Evolutionary conservation across 208 protist genomes (phyloP), one percentile per base, ranked within the genome.

Genomic region (Trypanosoma theileri): DNA sequence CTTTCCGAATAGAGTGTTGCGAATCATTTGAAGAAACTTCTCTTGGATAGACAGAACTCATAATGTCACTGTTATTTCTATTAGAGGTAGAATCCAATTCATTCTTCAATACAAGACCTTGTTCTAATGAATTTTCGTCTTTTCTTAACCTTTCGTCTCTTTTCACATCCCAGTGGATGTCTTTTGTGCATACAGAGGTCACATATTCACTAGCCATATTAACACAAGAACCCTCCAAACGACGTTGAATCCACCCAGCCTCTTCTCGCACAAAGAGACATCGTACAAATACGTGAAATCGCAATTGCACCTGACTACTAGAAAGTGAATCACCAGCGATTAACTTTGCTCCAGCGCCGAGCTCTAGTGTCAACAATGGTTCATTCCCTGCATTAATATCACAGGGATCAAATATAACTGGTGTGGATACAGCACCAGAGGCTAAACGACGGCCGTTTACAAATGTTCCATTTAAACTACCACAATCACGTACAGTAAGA

Each of bases 391-490:
- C n/a, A 21, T 42, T 63, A 22, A 17, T 24, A 60, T 55, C 17
- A 31, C 42, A 63, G 16, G 64, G 64, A 48, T 67, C 53, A 71
- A 77, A 71, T 2, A 21, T 17, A n/a, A 66, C 35, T 28, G 48
- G 26, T 21, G 35, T 16, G 7, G 67, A 77, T 26, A 24, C 57
- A 0, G 48, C 66, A 16, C 67, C 62, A 59, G 66, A 64, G 22
- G 45, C 68, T 52, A 79, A 19, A 17, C 73, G 67, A 19, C 31
- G 7, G 35, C 63, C 63, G 59, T 83, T 61, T 22, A 83, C 70
- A 66, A 80, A 84, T 17, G 79, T 81, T 4, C 75, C 75, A 61
- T 81, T 84, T 12, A 76, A 55, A 40, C 79, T 84, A 12, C 19
- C 48, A 50, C 67, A 56, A 63, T 84, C 79, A 42, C 67, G 53